Base-by-base conservation (phyloP, 140 eudicot species). In the Oenanthe javanica region DNA sequence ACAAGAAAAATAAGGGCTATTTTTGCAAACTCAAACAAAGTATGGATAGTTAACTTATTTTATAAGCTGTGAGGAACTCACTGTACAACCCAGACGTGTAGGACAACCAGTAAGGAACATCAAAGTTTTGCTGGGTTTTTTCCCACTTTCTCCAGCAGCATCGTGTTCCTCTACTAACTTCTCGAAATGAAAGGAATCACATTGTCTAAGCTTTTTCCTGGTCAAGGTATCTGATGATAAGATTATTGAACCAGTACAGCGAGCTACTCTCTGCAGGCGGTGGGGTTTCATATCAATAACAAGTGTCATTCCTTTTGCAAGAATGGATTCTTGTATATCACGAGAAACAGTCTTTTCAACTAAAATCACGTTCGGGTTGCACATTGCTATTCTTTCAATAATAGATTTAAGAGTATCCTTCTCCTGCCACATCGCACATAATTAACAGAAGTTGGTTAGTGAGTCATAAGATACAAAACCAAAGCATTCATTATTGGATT, bases 331-430 rank as follows among this genome's bases (percentile, higher is more conserved):
- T 83, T 87, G 89, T 76, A 91, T 88, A 87, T 86, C 98, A 77
- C 97, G 96, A 49, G 98, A 91, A 81, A 90, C 97, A 5, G 97
- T 84, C 85, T 91, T 91, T 88, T 93, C 98, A 81, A 93, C 97
- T 69, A 93, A 83, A 79, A 93, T 79, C 31, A 93, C 93, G 84
- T 90, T 89, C 9, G 98, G 96, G 14, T 81, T 91, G 82, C 90
- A 85, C 78, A 67, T 88, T 72, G 87, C 93, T 83, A 93, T 86
- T 86, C 76, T 82, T 81, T 84, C 90, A 18, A 85, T 77, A 59
- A 93, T 87, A 70, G 83, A 63, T 42, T 85, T 87, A 43, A 79
- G 72, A 77, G 81, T 86, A 61, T 88, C 86, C 84, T 87, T 85
- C 84, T 85, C 92, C 95, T 90, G 86, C 12, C 78, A 75, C 77